Conservation (phyloP, 1,284 basidiomycete genomes). For the Boletus hoseneyae region DNA sequence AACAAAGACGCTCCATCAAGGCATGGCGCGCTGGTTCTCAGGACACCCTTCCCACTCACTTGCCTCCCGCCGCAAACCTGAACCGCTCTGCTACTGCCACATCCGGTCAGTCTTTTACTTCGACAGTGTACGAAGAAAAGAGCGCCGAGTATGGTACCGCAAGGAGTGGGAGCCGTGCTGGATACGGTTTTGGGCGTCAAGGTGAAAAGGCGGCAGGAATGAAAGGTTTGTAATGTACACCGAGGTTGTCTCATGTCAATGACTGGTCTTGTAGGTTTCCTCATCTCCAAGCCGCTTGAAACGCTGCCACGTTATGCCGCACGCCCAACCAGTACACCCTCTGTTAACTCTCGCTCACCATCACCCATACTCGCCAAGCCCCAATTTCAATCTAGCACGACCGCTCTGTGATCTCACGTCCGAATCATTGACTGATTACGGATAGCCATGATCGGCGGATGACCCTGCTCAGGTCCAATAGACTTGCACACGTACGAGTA, state of each 20-base stretch:
- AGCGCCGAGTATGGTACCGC: conserved; percentile 28
- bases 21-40: conserved; percentile 57
- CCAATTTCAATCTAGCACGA: conserved; percentile 30
- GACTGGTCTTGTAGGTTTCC: conserved; percentile 35
- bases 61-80: conserved; percentile 31
- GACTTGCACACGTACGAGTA: conserved; percentile 14
- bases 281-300: conserved; percentile 56
- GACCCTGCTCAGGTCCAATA: conserved; percentile 8
- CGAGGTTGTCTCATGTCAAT: conserved; percentile 4
- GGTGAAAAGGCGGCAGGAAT: conserved; percentile 74
- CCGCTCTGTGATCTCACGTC: conserved; percentile 25
- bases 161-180: conserved; percentile 36
- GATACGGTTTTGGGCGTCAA: conserved; percentile 64
- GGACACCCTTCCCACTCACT: conserved; percentile 50
- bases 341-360: conserved; percentile 20
- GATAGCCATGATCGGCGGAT: conserved; percentile 20
- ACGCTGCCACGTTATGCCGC: conserved; percentile 51
- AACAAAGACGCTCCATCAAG: conserved; percentile 57
- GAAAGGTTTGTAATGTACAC: conserved; percentile 41
- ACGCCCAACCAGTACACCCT: conserved; percentile 30
- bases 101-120: conserved; percentile 36
- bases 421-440: conserved; percentile 24
- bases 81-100: conserved; percentile 27
- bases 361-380: conserved; percentile 21
- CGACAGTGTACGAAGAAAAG: conserved; percentile 36